Conservation (phyloP, 108 stramenopile species). For the Cyclotella kingstonii region DNA sequence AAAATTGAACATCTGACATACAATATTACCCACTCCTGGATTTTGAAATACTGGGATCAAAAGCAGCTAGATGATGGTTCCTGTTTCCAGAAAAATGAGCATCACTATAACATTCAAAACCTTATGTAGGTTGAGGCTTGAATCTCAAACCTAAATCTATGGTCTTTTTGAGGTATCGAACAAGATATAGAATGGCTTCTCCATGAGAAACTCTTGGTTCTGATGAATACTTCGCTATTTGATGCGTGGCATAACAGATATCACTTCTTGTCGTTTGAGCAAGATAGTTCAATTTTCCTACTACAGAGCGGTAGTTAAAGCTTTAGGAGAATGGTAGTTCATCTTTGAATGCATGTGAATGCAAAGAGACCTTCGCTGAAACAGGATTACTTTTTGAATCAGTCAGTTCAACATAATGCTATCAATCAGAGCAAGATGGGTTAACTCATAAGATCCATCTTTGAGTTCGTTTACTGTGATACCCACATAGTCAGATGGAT, state of each 20-base stretch:
- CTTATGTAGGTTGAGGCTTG: constrained; percentile 10
- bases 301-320: no score
- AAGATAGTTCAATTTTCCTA: no score
- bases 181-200: constrained; percentile 2
- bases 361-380: not conserved
- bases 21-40: no score
- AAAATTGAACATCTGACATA: constrained; percentile 1
- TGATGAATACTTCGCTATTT: constrained; percentile 5
- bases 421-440: not conserved
- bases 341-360: not conserved
- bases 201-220: constrained; percentile 11
- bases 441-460: not conserved
- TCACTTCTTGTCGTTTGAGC: no score
- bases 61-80: constrained; percentile 1
- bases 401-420: not conserved
- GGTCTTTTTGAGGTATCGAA: constrained; percentile 2
- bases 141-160: constrained; percentile 1
- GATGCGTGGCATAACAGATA: constrained; percentile 3
- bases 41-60: constrained; percentile 20
- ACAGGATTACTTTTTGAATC: not conserved
- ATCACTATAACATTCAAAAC: constrained; percentile 11
- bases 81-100: constrained; percentile 20
- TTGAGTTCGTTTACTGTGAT: constrained; percentile 14
- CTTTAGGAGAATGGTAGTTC: constrained; percentile 10
- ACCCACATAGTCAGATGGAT: constrained; percentile 41